Percentiles rank a stretch among this genome's conserved stretches.
These are phyloP conservation scores for Omphalotus guepiniiformis DNA, from an alignment of 768 basidiomycete species.

Conservation along the genomic window DNA sequence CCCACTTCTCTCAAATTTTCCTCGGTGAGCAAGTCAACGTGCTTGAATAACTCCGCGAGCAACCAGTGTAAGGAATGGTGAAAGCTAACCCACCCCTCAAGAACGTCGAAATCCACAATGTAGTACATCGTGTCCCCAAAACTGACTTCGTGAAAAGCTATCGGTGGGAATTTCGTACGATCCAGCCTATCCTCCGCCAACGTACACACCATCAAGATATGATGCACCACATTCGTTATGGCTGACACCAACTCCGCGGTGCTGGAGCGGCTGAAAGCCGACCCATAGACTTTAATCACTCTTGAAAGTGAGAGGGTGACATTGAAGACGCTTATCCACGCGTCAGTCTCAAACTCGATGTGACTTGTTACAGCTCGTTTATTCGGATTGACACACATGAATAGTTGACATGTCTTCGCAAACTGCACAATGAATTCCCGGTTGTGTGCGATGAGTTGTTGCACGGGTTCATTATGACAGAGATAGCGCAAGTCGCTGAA, in stretches of 20 bases:
- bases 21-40: conserved; percentile 62
- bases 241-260: conserved; percentile 59
- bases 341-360: conserved; percentile 95
- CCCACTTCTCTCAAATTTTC: conserved; percentile 49
- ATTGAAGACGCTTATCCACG: conserved; percentile 96
- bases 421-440: conserved; percentile 67
- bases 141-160: conserved; percentile 58
- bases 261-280: conserved; percentile 58
- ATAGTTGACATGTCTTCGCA: conserved; percentile 76
- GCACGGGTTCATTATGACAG: conserved; percentile 76
- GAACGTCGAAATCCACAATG: conserved; percentile 74
- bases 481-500: conserved; percentile 89
- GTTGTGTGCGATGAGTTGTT: conserved; percentile 69
- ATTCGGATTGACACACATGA: conserved; percentile 92
- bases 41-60: conserved; percentile 83
- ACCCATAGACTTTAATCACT: conserved; percentile 86
- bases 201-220: conserved; percentile 70
- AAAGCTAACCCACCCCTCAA: conserved; percentile 83
- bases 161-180: conserved; percentile 54
- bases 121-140: conserved; percentile 59
- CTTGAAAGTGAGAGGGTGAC: conserved; percentile 88
- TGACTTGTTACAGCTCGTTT: conserved; percentile 77
- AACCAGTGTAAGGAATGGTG: conserved; percentile 93
- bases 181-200: conserved; percentile 66
- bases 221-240: conserved; percentile 63